Base-by-base conservation (phyloP, 1,284 basidiomycete genomes). In the Sanghuangporus sanghuang region DNA sequence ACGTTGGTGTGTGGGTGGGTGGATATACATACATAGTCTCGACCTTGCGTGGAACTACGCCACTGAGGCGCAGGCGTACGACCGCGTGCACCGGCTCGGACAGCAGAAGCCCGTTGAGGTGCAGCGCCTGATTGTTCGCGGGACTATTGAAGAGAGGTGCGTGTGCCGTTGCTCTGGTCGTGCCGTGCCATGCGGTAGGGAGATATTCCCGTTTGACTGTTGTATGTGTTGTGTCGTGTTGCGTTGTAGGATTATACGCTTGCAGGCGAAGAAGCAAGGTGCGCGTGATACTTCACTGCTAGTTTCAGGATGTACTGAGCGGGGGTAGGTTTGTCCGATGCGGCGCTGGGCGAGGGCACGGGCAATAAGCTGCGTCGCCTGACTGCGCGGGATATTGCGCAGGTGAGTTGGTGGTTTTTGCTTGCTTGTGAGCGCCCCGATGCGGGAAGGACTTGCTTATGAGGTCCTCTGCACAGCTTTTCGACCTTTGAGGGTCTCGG, bases 21-120 rank as follows among this genome's bases (percentile, higher is more conserved):
- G 40, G n/a, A 4, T 2, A 42, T 46, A 23, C 23, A 23, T 63
- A 9, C 4, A 1, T 44, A 87, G 85, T 70, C 79, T 90, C 77
- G 88, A 89, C 70, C 73, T 89, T 32, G 84, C 83, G n/a, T 89
- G 86, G 86, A 86, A 85, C 67, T 86, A 81, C 63, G 88, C 89
- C 0, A 77, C 84, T 0, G 88, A 90, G 69, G 78, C 78, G 0
- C 84, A 89, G 67, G 86, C 86, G 5, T 90, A 88, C 63, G 86
- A 89, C 71, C 81, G 85, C 66, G 81, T 78, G 14, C 87, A 90
- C 73, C 81, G 86, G n/a, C 80, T 88, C 44, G 87, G 88, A 0
- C 87, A 90, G 70, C 81, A 85, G 66, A 88, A 88, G 69, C 73
- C 81, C 50, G 89, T 91, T 1, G 80, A 79, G 65, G 81, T 91